phyloP scores from a whole-genome alignment of 805 yeast species.

The Metschnikowia picachoensis region DNA sequence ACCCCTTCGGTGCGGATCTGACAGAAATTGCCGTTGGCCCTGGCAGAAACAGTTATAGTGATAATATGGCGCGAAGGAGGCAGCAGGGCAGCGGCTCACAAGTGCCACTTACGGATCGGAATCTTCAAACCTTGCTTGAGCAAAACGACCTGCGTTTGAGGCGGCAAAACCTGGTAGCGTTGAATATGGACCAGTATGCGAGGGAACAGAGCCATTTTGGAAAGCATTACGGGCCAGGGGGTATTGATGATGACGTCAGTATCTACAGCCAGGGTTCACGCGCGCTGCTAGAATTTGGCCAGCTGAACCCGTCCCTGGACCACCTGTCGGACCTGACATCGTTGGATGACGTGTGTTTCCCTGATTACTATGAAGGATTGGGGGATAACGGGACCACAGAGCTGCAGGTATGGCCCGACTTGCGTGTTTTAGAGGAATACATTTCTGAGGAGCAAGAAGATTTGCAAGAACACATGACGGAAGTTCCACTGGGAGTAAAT shows the following conservation, averaged over 20 bases:
- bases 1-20: no score
- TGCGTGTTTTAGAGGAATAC: slow-evolving; percentile 69
- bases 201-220: slow-evolving; percentile 26
- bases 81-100: slow-evolving; percentile 3
- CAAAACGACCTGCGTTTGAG: slow-evolving; percentile 11
- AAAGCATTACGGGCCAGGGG: slow-evolving; percentile 2
- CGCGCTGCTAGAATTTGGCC: slow-evolving; percentile 37
- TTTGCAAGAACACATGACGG: slow-evolving; percentile 19
- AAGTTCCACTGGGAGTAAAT: slow-evolving; percentile 28
- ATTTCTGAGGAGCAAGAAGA: slow-evolving; percentile 60
- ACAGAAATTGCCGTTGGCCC: neutral
- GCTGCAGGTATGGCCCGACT: slow-evolving; percentile 73
- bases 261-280: slow-evolving; percentile 7
- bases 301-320: slow-evolving; percentile 63
- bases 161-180: slow-evolving; percentile 25
- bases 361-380: slow-evolving; percentile 50
- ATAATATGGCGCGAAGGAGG: slow-evolving; percentile 1
- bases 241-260: slow-evolving; percentile 9
- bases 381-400: slow-evolving; percentile 21
- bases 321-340: slow-evolving; percentile 66
- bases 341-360: slow-evolving; percentile 89
- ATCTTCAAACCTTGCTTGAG: slow-evolving; percentile 28
- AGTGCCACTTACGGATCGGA: slow-evolving; percentile 37
- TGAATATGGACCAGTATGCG: slow-evolving; percentile 40
- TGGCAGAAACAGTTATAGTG: neutral